Evolutionary conservation across 495 filamentous ascomycete species (phyloP).

Genomic region (Halenospora varia): DNA sequence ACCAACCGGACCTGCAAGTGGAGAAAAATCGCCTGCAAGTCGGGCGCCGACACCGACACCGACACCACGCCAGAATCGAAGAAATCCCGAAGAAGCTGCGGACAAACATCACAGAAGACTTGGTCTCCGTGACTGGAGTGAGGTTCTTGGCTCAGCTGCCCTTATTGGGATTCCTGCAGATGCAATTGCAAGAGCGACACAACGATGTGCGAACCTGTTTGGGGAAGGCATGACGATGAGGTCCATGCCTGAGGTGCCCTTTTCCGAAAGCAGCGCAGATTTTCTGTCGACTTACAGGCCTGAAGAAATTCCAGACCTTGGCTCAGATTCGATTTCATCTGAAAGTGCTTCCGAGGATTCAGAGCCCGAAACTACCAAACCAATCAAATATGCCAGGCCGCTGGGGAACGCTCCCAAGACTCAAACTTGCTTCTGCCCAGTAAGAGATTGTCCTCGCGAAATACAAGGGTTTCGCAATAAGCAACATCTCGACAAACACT

Average conservation of each 20-base stretch:
- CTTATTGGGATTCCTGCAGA: slow-evolving; percentile 58
- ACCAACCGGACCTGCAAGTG: too few species aligned
- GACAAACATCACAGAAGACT: slow-evolving; percentile 16
- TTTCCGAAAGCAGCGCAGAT: slow-evolving; percentile 7
- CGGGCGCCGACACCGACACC: too few species aligned
- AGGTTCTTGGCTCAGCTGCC: slow-evolving; percentile 70
- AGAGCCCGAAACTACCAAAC: neutral
- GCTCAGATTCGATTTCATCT: neutral
- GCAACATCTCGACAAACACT: slow-evolving; percentile 29
- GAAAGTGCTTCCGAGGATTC: slow-evolving; percentile 1
- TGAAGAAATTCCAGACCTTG: slow-evolving; percentile 22
- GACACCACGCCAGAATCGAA: neutral
- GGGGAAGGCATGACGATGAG: slow-evolving; percentile 59
- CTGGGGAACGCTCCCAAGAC: neutral
- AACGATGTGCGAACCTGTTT: slow-evolving; percentile 69
- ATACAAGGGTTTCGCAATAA: slow-evolving; percentile 26
- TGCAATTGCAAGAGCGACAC: slow-evolving; percentile 60
- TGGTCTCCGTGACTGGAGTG: slow-evolving; percentile 71
- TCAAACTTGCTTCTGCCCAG: slow-evolving; percentile 25
- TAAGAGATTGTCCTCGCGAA: slow-evolving; percentile 30
- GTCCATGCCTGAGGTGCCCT: slow-evolving; percentile 44
- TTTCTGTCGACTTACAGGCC: slow-evolving; percentile 30
- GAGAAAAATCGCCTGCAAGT: too few species aligned
- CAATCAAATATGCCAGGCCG: neutral
- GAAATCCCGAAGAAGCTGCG: slow-evolving; percentile 5